Percentiles rank a stretch among this genome's conserved stretches.
Evolutionary conservation across 2,329 filamentous ascomycete species (phyloP).

Genomic region (Phyllosticta citriasiana): DNA sequence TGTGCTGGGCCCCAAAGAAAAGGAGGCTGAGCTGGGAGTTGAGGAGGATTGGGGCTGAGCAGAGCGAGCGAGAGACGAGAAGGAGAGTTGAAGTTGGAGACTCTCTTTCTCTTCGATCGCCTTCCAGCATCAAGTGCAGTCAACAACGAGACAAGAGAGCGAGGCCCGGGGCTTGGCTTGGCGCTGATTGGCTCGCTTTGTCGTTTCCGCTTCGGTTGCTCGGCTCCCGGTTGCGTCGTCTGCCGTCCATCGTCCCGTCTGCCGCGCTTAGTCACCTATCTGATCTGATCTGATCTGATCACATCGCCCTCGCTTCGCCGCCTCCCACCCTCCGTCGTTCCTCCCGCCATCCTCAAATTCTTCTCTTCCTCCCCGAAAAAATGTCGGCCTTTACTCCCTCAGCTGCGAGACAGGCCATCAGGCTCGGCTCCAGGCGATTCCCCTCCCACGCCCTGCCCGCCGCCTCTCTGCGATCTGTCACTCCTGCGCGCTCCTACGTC

Average conservation of each 20-base stretch:
- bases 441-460: slow-evolving; percentile 32
- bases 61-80: too few relatives aligned
- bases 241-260: too few relatives aligned
- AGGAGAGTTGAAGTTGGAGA: too few relatives aligned
- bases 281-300: slow-evolving; percentile 3
- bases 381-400: slow-evolving; percentile 49
- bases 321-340: slow-evolving; percentile 11
- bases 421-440: slow-evolving; percentile 43
- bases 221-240: not conserved
- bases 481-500: slow-evolving; percentile 60
- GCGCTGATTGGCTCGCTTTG: not conserved
- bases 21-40: not conserved
- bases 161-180: not conserved
- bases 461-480: slow-evolving; percentile 29
- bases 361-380: slow-evolving; percentile 19
- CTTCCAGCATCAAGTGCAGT: not conserved
- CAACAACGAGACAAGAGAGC: not conserved
- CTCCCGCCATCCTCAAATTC: not conserved
- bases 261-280: not conserved
- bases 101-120: not conserved
- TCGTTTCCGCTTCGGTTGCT: not conserved
- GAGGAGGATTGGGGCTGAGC: too few relatives aligned
- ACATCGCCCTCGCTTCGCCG: slow-evolving; percentile 3
- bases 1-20: too few relatives aligned
- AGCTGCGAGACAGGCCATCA: slow-evolving; percentile 65